Percentiles rank a stretch among this genome's conserved stretches.
Evolutionary conservation across 169 alveolate genomes (phyloP).

Genomic region (Babesia bigemina): DNA sequence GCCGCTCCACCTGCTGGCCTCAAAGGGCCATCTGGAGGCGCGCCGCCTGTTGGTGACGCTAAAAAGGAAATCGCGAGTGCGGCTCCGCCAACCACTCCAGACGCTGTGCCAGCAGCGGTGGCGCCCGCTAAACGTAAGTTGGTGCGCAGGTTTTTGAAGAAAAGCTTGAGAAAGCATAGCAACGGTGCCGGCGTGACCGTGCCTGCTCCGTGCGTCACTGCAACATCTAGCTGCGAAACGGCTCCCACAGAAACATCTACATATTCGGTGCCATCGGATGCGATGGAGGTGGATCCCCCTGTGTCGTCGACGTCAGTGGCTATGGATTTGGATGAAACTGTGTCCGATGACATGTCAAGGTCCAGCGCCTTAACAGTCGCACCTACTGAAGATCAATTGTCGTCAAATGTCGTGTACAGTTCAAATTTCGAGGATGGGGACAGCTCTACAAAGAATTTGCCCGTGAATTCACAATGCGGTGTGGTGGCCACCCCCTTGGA

Average conservation of each 20-base stretch:
- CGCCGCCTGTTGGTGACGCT: no score
- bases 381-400: not conserved
- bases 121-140: conserved; percentile 30
- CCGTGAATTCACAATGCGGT: not conserved
- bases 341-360: not conserved
- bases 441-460: not conserved
- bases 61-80: no score
- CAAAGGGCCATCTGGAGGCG: no score
- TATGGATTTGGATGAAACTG: no score
- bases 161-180: not conserved
- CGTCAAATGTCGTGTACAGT: not conserved
- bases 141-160: conserved; percentile 28
- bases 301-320: not conserved
- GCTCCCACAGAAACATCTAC: not conserved
- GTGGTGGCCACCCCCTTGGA: not conserved
- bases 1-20: no score
- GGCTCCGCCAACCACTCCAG: no score
- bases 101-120: no score
- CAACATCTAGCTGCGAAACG: not conserved
- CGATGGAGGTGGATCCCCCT: not conserved
- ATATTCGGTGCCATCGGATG: not conserved
- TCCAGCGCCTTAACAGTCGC: not conserved
- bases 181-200: not conserved
- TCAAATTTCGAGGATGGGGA: not conserved
- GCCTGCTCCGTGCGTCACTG: not conserved